Conservation (phyloP, 768 basidiomycete genomes). For the Podaxis sp. region DNA sequence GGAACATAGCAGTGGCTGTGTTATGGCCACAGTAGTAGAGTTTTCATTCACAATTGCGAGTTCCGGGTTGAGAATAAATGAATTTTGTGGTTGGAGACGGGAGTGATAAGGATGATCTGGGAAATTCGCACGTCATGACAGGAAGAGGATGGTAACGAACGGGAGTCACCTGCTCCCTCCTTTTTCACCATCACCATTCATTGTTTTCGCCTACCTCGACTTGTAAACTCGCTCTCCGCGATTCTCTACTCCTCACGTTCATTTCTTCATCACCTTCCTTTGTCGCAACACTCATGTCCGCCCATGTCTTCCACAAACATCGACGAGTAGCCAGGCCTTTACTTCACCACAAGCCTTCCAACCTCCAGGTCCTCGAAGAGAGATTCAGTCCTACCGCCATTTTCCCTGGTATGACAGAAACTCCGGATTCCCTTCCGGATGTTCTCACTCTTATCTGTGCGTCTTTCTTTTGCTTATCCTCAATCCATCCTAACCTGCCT, state of each 20-base stretch:
- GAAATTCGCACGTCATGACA: neutral
- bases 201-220: slow-evolving; percentile 2
- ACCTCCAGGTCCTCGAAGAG: slow-evolving; percentile 4
- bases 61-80: too few species aligned
- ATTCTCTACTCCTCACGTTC: neutral
- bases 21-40: too few species aligned
- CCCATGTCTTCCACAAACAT: slow-evolving; percentile 1
- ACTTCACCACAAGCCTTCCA: slow-evolving; percentile 1
- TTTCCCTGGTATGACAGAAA: slow-evolving; percentile 2
- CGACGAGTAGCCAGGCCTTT: slow-evolving; percentile 1
- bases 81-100: too few species aligned
- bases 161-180: neutral
- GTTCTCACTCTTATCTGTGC: neutral
- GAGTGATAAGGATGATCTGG: neutral
- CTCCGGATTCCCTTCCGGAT: neutral
- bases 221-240: neutral
- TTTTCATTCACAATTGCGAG: too few species aligned
- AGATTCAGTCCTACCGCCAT: slow-evolving; percentile 10
- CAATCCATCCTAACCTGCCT: neutral
- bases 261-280: slow-evolving; percentile 8
- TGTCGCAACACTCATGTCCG: neutral
- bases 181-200: neutral
- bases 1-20: too few species aligned
- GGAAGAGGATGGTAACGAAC: neutral
- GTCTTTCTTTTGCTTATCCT: neutral